These are phyloP conservation scores for Lithohypha guttulata DNA, from an alignment of 2,329 filamentous ascomycete genomes.

Conservation along the genomic window DNA sequence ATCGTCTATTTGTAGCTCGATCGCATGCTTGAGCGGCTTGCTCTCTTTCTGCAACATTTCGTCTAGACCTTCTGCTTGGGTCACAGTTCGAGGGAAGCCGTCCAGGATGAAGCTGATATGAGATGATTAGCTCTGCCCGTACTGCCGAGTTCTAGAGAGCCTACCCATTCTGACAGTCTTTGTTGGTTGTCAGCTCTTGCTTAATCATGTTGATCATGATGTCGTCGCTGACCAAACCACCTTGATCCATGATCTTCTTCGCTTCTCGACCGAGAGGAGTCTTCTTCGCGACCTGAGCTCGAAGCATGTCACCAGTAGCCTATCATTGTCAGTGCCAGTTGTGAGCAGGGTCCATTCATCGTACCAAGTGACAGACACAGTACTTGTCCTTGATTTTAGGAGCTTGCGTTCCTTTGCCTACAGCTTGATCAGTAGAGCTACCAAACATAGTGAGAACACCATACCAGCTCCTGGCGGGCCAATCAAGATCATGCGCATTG, in stretches of 20 bases:
- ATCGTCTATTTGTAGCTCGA: slow-evolving; percentile 96
- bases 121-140: slow-evolving; percentile 7
- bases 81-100: slow-evolving; percentile 92
- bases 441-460: too few relatives aligned
- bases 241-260: slow-evolving; percentile 99
- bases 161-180: slow-evolving; percentile 93
- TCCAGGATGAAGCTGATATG: slow-evolving; percentile 99
- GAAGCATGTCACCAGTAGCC: slow-evolving; percentile 98
- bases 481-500: slow-evolving; percentile 94
- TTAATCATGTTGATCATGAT: slow-evolving; percentile 99
- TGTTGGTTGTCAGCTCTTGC: slow-evolving; percentile 86
- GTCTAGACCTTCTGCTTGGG: slow-evolving; percentile 90
- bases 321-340: slow-evolving; percentile 30
- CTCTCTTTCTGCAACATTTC: slow-evolving; percentile 70
- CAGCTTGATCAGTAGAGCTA: slow-evolving; percentile 21
- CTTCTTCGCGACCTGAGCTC: slow-evolving; percentile 96
- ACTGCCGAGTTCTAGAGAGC: slow-evolving; percentile 22
- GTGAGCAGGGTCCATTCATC: slow-evolving; percentile 24
- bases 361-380: slow-evolving; percentile 90
- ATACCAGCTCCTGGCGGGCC: slow-evolving; percentile 96
- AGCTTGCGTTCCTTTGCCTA: slow-evolving; percentile 97
- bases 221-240: slow-evolving; percentile 93
- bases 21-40: slow-evolving; percentile 82
- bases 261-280: slow-evolving; percentile 86
- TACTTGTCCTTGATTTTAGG: slow-evolving; percentile 98